Conservation (phyloP, 768 basidiomycete species). For the Collybia nuda region DNA sequence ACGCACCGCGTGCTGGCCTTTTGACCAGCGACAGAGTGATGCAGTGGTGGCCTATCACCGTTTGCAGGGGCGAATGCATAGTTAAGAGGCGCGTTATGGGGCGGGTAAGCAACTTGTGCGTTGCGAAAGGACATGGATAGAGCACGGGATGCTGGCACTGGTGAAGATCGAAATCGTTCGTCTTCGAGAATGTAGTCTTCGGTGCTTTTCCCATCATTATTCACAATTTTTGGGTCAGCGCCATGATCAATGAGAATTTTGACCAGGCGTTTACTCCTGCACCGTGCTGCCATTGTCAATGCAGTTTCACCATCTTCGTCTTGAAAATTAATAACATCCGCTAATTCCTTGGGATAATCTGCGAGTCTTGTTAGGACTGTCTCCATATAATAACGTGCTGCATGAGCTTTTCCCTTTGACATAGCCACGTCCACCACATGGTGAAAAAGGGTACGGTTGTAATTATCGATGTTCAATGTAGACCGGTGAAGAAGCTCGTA, state of each 20-base stretch:
- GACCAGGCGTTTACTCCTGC: slow-evolving; percentile 92
- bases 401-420: slow-evolving; percentile 97
- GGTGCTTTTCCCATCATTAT: slow-evolving; percentile 93
- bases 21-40: slow-evolving; percentile 84
- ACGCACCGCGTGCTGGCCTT: slow-evolving; percentile 83
- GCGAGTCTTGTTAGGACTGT: slow-evolving; percentile 83
- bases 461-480: slow-evolving; percentile 97
- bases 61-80: slow-evolving; percentile 46
- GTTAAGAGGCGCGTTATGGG: slow-evolving; percentile 14
- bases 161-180: slow-evolving; percentile 93
- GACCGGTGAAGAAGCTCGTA: slow-evolving; percentile 98
- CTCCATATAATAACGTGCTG: slow-evolving; percentile 98
- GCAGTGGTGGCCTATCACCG: slow-evolving; percentile 71
- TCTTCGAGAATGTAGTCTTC: slow-evolving; percentile 99
- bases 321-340: slow-evolving; percentile 98
- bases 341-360: slow-evolving; percentile 93
- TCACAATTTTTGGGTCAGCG: slow-evolving; percentile 92
- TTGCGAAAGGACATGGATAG: slow-evolving; percentile 74
- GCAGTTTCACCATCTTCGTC: slow-evolving; percentile 99
- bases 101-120: slow-evolving; percentile 59
- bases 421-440: slow-evolving; percentile 97
- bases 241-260: slow-evolving; percentile 95
- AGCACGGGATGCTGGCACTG: slow-evolving; percentile 69
- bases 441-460: slow-evolving; percentile 96
- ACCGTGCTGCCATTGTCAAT: slow-evolving; percentile 93